Conservation (phyloP, 371 early-diverging fungal genomes). For the Funneliformis caledonium region DNA sequence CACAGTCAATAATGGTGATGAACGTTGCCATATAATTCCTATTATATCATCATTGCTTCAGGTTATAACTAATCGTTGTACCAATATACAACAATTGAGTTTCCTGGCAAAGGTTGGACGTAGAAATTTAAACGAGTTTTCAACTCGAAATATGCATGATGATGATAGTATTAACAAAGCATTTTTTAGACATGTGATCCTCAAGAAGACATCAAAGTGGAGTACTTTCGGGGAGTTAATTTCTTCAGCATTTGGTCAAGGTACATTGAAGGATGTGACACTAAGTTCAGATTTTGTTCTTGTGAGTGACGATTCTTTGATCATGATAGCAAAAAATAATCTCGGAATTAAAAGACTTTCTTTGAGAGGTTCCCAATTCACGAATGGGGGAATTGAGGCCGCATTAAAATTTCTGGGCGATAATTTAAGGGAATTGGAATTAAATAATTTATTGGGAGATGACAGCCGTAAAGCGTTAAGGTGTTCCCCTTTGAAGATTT, state of each 20-base stretch:
- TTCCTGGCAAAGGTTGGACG: not conserved
- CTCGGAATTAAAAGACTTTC: not conserved
- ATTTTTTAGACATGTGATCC: not conserved
- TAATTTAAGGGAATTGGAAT: not conserved
- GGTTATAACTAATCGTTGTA: not conserved
- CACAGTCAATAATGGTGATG: not conserved
- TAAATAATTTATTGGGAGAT: not conserved
- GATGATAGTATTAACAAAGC: not conserved
- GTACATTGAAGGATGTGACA: not conserved
- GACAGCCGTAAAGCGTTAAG: not conserved
- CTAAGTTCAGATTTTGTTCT: conserved; percentile 8
- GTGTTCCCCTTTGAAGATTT: not conserved
- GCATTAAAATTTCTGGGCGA: not conserved
- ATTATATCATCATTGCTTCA: not conserved
- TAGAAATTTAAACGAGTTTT: not conserved
- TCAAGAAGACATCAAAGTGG: not conserved
- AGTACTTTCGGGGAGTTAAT: not conserved
- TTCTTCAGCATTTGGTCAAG: not conserved
- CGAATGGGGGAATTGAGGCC: not conserved
- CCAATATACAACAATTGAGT: not conserved
- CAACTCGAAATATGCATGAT: not conserved
- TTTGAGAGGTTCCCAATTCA: not conserved
- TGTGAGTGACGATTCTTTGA: not conserved
- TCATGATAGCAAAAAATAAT: not conserved
- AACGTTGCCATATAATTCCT: not conserved